Base-by-base conservation (phyloP, 2,329 filamentous ascomycete species). In the Dendrostoma leiphaemia region DNA sequence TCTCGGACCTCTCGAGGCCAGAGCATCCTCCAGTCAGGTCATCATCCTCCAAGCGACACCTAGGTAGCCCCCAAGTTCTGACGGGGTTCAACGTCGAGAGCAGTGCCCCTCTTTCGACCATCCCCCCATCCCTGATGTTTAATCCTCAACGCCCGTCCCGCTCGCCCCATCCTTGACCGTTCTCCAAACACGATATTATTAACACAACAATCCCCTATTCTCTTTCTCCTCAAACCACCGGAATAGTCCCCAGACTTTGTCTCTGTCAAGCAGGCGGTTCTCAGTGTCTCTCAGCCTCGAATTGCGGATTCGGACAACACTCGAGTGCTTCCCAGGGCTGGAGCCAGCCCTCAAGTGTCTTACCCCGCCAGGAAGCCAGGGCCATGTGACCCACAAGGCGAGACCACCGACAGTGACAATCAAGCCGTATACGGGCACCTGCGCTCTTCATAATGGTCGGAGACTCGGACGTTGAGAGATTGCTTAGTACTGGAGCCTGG, bases 401-500 rank as follows among this genome's bases (percentile, higher is more conserved):
- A 34, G 6, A 31, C 9, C 15, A 29, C n/a, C n/a, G n/a, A n/a
- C n/a, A n/a, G n/a, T n/a, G n/a, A n/a, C n/a, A n/a, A n/a, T n/a
- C n/a, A n/a, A n/a, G n/a, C n/a, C n/a, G n/a, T n/a, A n/a, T n/a
- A n/a, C n/a, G n/a, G n/a, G n/a, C n/a, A n/a, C n/a, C n/a, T n/a
- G n/a, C n/a, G n/a, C n/a, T n/a, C 3, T 46, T 45, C 67, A 74
- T 60, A 45, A 79, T 78, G 76, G 71, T 68, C 53, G 72, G 74
- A 53, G 66, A 67, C 52, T 62, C 72, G 50, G 71, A 78, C 59
- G 73, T 80, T 35, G 68, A 78, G 40, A 70, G 71, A 58, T 66
- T 79, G 57, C 70, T 82, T 34, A 67, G 74, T 60, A 77, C 75
- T 60, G 79, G 79, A 51, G 78, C 75, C 54, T 82, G 77, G 64